phyloP scores from a whole-genome alignment of 345 rosid genomes.

The Barbarea vulgaris region DNA sequence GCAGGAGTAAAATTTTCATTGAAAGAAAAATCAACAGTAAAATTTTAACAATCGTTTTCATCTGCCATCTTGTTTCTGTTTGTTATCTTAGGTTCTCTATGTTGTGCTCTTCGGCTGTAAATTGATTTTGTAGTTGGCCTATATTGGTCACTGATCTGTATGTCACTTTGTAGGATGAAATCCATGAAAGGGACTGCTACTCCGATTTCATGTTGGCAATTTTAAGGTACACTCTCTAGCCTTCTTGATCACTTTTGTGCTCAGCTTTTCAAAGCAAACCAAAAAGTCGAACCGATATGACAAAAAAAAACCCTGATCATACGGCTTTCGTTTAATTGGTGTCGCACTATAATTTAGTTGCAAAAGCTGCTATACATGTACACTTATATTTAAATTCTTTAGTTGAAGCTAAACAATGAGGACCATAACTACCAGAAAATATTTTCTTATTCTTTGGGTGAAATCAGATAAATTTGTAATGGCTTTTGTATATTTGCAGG shows the following conservation, averaged over 20 bases:
- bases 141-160: slow-evolving; percentile 26
- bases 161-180: slow-evolving; percentile 79
- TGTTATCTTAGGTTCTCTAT: background rate
- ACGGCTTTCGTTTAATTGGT: background rate
- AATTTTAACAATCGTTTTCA: slow-evolving; percentile 1
- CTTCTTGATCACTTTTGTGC: slow-evolving; percentile 12
- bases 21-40: background rate
- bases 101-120: background rate
- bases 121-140: slow-evolving; percentile 23
- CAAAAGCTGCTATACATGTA: background rate
- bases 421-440: background rate
- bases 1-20: slow-evolving; percentile 6
- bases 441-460: background rate
- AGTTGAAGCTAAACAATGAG: slow-evolving; percentile 4
- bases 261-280: slow-evolving; percentile 16
- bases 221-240: slow-evolving; percentile 62
- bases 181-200: slow-evolving; percentile 95
- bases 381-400: background rate
- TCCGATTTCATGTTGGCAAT: slow-evolving; percentile 93
- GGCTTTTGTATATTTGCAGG: slow-evolving; percentile 57
- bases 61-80: slow-evolving; percentile 8
- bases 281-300: background rate
- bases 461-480: slow-evolving; percentile 19
- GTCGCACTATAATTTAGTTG: slow-evolving; percentile 6
- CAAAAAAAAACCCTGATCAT: background rate